A percentile compares a stretch with the other conserved stretches of the same genome.
Conservation (phyloP, 352 stramenopile species). For the Pythium grandisporangium region DNA sequence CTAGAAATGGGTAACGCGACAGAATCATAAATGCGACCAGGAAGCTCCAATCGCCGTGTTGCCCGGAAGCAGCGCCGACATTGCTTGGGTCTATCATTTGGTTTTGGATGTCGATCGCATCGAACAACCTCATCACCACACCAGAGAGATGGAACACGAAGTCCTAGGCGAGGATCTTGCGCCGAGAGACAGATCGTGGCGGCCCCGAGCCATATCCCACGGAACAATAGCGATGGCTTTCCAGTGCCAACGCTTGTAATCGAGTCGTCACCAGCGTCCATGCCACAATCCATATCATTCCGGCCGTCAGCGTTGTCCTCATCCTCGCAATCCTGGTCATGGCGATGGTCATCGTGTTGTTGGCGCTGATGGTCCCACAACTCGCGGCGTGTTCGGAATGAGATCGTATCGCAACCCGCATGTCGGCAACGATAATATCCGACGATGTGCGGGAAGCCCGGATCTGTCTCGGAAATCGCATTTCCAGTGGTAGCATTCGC, state of each 20-base stretch:
- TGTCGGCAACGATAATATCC: slow-evolving; percentile 35
- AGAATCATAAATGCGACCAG: slow-evolving; percentile 7
- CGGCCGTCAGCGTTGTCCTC: too few relatives aligned
- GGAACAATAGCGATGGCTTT: too few relatives aligned
- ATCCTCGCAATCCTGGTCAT: too few relatives aligned
- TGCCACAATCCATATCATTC: too few relatives aligned
- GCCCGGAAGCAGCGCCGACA: slow-evolving; percentile 11
- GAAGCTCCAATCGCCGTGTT: slow-evolving; percentile 2
- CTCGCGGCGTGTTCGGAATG: slow-evolving; percentile 38
- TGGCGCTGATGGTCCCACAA: slow-evolving; percentile 9
- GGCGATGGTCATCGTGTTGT: slow-evolving; percentile 2
- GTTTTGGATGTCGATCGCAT: slow-evolving; percentile 4
- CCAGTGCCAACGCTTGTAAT: too few relatives aligned
- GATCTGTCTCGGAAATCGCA: too few relatives aligned
- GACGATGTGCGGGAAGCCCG: slow-evolving; percentile 18
- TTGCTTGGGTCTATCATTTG: background rate
- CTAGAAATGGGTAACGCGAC: slow-evolving; percentile 4
- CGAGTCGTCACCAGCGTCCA: too few relatives aligned
- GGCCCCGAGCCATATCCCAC: slow-evolving; percentile 48
- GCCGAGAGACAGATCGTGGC: slow-evolving; percentile 20
- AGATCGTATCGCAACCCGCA: slow-evolving; percentile 15
- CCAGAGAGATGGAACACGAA: slow-evolving; percentile 1
- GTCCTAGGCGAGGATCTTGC: background rate
- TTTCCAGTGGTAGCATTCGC: too few relatives aligned
- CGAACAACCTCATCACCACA: slow-evolving; percentile 2